phyloP scores from a whole-genome alignment of 2,329 filamentous ascomycete species.

The Lecanicillium sp. region DNA sequence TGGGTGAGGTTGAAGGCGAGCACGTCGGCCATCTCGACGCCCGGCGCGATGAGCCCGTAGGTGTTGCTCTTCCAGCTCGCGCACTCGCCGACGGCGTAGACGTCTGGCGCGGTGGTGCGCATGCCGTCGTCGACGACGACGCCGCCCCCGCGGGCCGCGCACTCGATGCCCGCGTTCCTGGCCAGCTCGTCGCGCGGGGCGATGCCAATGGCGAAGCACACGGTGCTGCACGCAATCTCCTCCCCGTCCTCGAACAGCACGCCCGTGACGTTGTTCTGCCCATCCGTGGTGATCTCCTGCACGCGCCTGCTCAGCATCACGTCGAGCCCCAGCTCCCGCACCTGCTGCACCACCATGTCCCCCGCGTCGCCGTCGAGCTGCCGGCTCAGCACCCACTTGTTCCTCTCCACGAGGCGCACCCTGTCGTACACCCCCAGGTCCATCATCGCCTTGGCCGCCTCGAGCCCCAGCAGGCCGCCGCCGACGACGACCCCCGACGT shows the following conservation, averaged over 20 bases:
- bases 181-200: conserved; percentile 75
- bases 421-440: conserved; percentile 68
- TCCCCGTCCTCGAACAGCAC: conserved; percentile 78
- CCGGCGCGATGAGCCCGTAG: conserved; percentile 82
- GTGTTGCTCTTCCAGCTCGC: conserved; percentile 84
- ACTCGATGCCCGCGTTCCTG: conserved; percentile 60
- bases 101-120: conserved; percentile 61
- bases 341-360: conserved; percentile 74
- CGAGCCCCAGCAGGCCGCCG: conserved; percentile 76
- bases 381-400: conserved; percentile 73
- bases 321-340: conserved; percentile 70
- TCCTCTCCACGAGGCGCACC: conserved; percentile 76
- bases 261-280: conserved; percentile 62
- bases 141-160: conserved; percentile 67
- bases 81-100: conserved; percentile 88
- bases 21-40: conserved; percentile 88
- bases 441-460: conserved; percentile 89
- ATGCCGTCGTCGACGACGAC: conserved; percentile 64
- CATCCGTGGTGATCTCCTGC: conserved; percentile 62
- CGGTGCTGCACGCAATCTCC: conserved; percentile 66
- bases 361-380: conserved; percentile 81
- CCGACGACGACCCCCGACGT: conserved; percentile 72
- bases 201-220: conserved; percentile 89
- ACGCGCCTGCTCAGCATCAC: conserved; percentile 74
- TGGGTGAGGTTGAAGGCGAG: conserved; percentile 87